phyloP scores from a whole-genome alignment of 2,329 filamentous ascomycete species.

The Calonectria ilicicola region DNA sequence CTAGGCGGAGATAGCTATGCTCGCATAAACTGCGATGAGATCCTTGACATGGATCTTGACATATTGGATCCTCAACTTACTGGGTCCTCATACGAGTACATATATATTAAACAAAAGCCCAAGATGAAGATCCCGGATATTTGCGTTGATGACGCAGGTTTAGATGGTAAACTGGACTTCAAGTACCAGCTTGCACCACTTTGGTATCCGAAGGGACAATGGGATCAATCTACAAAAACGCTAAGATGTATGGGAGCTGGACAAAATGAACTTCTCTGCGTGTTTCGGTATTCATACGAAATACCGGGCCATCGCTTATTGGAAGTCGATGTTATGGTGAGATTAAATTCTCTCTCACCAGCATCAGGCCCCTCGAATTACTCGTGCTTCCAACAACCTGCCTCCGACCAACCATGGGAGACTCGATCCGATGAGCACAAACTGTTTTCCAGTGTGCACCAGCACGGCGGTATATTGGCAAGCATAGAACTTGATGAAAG shows the following conservation, averaged over 20 bases:
- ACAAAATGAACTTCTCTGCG: background rate
- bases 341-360: background rate
- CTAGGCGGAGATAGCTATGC: background rate
- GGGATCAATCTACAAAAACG: background rate
- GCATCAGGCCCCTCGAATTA: background rate
- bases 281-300: background rate
- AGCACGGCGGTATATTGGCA: background rate
- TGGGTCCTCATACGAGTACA: background rate
- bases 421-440: background rate
- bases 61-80: background rate
- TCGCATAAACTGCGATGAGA: background rate
- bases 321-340: background rate
- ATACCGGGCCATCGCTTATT: background rate
- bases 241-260: background rate
- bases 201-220: background rate
- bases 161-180: background rate
- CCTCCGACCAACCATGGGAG: background rate
- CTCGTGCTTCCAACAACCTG: background rate
- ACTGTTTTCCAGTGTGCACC: background rate
- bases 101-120: background rate
- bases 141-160: background rate
- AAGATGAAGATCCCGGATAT: background rate
- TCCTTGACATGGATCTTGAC: background rate
- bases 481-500: background rate
- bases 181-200: background rate